Conservation (phyloP, 1,284 basidiomycete species). For the Microbotryum silenes-acaulis region DNA sequence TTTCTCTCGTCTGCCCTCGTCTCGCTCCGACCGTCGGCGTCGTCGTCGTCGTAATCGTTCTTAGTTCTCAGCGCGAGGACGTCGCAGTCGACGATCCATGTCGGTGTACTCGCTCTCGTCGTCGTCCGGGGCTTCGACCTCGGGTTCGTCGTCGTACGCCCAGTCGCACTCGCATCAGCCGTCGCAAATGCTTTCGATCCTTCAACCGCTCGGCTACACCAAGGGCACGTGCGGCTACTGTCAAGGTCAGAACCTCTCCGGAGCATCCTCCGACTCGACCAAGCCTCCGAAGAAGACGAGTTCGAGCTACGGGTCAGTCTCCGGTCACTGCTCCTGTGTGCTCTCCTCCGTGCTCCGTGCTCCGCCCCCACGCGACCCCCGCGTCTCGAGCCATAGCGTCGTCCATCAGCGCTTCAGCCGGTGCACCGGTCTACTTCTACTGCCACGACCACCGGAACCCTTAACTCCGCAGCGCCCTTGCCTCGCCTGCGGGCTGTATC, state of each 20-base stretch:
- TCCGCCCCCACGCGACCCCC: background rate
- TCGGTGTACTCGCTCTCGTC: too few species aligned
- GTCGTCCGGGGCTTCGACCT: too few species aligned
- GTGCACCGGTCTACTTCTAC: background rate
- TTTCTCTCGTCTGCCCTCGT: too few species aligned
- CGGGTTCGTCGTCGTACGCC: too few species aligned
- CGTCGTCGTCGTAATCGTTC: too few species aligned
- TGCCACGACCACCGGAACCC: too few species aligned
- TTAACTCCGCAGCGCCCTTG: too few species aligned
- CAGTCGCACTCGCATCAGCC: background rate
- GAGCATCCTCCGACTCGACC: background rate
- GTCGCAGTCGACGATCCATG: too few species aligned
- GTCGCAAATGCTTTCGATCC: conserved; percentile 16
- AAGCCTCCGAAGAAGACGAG: conserved; percentile 8
- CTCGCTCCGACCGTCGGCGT: too few species aligned
- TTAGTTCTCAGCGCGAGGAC: too few species aligned
- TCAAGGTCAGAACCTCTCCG: conserved; percentile 10
- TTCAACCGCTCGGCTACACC: conserved; percentile 26
- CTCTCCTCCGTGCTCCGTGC: background rate
- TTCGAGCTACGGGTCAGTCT: conserved; percentile 25
- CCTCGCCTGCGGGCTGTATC: background rate
- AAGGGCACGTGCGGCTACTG: conserved; percentile 27
- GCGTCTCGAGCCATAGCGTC: background rate
- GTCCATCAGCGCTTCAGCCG: background rate
- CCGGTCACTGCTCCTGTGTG: background rate